These are phyloP conservation scores for Neonectria sp. DNA, from an alignment of 2,329 filamentous ascomycete genomes.

Conservation along the genomic window DNA sequence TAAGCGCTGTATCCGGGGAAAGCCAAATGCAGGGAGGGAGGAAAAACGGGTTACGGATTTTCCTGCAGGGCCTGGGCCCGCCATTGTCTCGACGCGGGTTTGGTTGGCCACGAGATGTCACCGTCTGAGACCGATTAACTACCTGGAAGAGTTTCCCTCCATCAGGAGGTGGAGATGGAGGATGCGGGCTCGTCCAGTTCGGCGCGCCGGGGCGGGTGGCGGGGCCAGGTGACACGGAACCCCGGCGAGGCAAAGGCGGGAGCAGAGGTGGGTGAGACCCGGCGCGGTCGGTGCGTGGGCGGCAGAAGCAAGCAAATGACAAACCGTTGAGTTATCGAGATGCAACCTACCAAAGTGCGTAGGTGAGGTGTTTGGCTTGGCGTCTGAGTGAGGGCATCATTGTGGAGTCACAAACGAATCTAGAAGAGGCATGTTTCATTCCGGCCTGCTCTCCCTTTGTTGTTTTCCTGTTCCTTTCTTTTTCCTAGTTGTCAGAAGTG, in stretches of 20 bases:
- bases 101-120: constrained; percentile 37
- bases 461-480: constrained; percentile 2
- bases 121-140: constrained; percentile 34
- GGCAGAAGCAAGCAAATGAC: constrained; percentile 13
- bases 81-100: constrained; percentile 20
- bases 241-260: constrained; percentile 1
- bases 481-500: neutral
- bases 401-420: constrained; percentile 3
- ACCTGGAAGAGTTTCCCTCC: too few relatives aligned
- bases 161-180: neutral
- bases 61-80: constrained; percentile 19
- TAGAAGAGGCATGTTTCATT: neutral
- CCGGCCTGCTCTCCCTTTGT: neutral
- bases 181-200: neutral
- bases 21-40: constrained; percentile 1
- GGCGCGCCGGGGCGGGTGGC: constrained; percentile 18
- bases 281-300: constrained; percentile 3
- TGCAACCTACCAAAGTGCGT: neutral
- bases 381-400: neutral
- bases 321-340: neutral
- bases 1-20: constrained; percentile 20
- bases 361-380: neutral
- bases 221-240: constrained; percentile 16
- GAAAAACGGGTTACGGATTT: neutral
- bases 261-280: constrained; percentile 6